phyloP scores from a whole-genome alignment of 345 rosid genomes.

The Dovyalis caffra region DNA sequence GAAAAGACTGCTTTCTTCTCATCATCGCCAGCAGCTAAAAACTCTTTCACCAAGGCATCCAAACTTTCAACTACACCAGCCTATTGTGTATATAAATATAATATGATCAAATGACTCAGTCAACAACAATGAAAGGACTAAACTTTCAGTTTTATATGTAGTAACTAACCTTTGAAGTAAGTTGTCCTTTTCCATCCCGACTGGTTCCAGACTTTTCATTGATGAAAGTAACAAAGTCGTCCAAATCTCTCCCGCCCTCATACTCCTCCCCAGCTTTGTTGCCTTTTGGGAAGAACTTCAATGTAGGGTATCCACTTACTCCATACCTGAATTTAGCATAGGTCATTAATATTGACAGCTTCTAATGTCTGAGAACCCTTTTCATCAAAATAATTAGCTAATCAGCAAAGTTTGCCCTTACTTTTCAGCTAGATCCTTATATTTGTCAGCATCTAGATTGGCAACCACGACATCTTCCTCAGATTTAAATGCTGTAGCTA shows the following conservation, averaged over 20 bases:
- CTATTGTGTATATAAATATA: slow-evolving; percentile 30
- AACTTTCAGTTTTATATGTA: neutral
- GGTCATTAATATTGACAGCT: neutral
- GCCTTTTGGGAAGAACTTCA: slow-evolving; percentile 85
- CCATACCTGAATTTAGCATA: slow-evolving; percentile 52
- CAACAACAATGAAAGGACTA: neutral
- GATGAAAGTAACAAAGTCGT: slow-evolving; percentile 80
- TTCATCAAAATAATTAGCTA: neutral
- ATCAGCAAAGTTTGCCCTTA: slow-evolving; percentile 30
- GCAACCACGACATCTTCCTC: slow-evolving; percentile 89
- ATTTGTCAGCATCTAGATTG: slow-evolving; percentile 85
- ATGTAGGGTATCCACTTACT: slow-evolving; percentile 87
- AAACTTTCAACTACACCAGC: slow-evolving; percentile 86
- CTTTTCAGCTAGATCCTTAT: slow-evolving; percentile 80
- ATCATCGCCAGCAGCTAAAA: slow-evolving; percentile 64
- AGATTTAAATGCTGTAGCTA: slow-evolving; percentile 70
- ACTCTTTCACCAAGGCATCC: slow-evolving; percentile 77
- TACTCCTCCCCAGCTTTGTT: slow-evolving; percentile 96
- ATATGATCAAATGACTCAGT: neutral
- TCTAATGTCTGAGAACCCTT: neutral
- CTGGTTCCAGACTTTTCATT: slow-evolving; percentile 81
- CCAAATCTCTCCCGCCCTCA: slow-evolving; percentile 86
- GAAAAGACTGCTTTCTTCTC: slow-evolving; percentile 71
- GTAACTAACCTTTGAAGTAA: slow-evolving; percentile 62
- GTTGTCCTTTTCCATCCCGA: slow-evolving; percentile 86